A percentile compares a stretch with the other conserved stretches of the same genome.
Conservation (phyloP, 2,329 filamentous ascomycete species). For the Dothideomycetes sp. region DNA sequence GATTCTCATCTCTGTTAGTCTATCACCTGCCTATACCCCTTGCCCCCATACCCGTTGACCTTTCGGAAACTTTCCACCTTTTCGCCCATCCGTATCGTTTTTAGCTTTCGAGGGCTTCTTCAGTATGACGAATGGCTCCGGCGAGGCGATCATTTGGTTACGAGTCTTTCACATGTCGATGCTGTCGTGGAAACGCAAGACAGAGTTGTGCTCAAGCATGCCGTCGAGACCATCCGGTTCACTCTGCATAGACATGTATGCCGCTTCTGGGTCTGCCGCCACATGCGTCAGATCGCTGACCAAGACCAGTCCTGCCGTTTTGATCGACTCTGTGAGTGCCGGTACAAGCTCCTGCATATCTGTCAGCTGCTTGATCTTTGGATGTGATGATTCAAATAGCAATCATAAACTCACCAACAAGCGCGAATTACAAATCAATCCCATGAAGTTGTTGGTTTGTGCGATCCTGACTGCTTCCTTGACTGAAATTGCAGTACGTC, state of each 20-base stretch:
- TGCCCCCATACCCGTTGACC: too few relatives aligned
- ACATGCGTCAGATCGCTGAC: constrained; percentile 64
- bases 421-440: constrained; percentile 77
- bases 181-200: constrained; percentile 85
- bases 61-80: too few relatives aligned
- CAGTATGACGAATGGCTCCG: too few relatives aligned
- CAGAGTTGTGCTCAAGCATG: constrained; percentile 71
- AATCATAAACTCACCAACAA: constrained; percentile 55
- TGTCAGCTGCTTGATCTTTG: constrained; percentile 10
- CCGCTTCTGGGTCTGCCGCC: constrained; percentile 20
- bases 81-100: too few relatives aligned
- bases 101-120: too few relatives aligned
- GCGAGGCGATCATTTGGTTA: too few relatives aligned
- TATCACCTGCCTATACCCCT: too few relatives aligned
- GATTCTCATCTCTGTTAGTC: too few relatives aligned
- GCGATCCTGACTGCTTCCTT: constrained; percentile 92
- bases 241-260: constrained; percentile 41
- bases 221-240: constrained; percentile 80
- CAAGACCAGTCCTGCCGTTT: constrained; percentile 82
- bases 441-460: constrained; percentile 97
- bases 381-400: neutral
- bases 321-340: constrained; percentile 83
- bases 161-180: constrained; percentile 40
- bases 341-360: constrained; percentile 77
- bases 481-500: constrained; percentile 68